phyloP scores from a whole-genome alignment of 345 rosid genomes.

The Raphanus sativus region DNA sequence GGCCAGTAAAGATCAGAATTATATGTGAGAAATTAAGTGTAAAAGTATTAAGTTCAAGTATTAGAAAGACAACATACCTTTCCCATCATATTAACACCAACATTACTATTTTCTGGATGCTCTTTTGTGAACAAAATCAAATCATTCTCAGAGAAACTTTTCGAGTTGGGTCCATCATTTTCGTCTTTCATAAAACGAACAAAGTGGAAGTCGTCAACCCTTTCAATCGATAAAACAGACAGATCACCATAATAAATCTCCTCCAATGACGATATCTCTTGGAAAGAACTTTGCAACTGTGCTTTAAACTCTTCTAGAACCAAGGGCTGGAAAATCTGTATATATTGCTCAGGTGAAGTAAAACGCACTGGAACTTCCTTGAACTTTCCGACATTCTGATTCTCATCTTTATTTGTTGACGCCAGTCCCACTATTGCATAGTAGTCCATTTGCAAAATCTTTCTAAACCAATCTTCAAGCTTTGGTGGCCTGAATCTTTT shows the following conservation, averaged over 20 bases:
- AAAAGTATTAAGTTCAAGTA: constrained; percentile 7
- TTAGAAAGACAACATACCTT: constrained; percentile 56
- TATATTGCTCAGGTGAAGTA: constrained; percentile 75
- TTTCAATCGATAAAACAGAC: constrained; percentile 87
- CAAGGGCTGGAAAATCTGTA: constrained; percentile 83
- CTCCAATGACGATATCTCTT: constrained; percentile 80
- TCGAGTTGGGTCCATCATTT: constrained; percentile 52
- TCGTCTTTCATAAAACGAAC: constrained; percentile 90
- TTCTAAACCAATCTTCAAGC: constrained; percentile 95
- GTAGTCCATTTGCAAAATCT: constrained; percentile 81
- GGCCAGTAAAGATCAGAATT: constrained; percentile 6
- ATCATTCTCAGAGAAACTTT: constrained; percentile 81
- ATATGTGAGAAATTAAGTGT: not conserved
- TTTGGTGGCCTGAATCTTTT: constrained; percentile 84
- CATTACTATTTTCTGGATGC: constrained; percentile 50
- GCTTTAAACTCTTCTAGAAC: constrained; percentile 98
- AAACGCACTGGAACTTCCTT: constrained; percentile 87
- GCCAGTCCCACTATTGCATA: constrained; percentile 67
- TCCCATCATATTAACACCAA: constrained; percentile 76
- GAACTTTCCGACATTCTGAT: constrained; percentile 46
- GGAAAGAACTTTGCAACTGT: constrained; percentile 75
- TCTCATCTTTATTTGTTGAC: constrained; percentile 49
- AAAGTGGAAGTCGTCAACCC: constrained; percentile 93
- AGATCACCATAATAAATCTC: constrained; percentile 72
- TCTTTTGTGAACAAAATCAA: constrained; percentile 88